Base-by-base conservation (phyloP, 1,284 basidiomycete genomes). In the Coniferiporia sulphurascens region DNA sequence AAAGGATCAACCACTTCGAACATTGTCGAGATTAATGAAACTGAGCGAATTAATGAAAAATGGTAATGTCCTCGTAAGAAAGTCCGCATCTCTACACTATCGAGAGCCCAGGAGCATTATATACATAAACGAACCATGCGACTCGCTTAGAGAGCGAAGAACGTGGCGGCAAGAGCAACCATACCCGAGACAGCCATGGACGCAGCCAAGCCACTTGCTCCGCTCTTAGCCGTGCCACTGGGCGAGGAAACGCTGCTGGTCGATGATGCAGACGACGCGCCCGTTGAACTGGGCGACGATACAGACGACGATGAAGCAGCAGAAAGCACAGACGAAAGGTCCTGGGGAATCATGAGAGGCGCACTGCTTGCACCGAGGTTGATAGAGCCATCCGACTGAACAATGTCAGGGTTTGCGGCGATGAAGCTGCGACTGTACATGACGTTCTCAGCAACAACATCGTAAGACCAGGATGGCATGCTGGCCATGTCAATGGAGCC, bases 401-500 rank as follows among this genome's bases (percentile, higher is more conserved):
- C 59, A 46, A 78, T 70, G 60, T 86, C 84, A 5, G 77, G 72
- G 77, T 89, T 89, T 66, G 73, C 71, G 38, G 79, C 86, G 62
- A 87, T 72, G 78, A 87, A 78, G 49, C 73, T 76, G 62, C 82
- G 84, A 45, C 80, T 85, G 76, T 78, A 77, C 66, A 85, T 66
- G 62, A 86, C 77, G 72, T 87, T 87, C 73, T 83, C 76, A 19
- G 79, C 80, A 55, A 82, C 67, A 55, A 69, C 66, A 41, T 70
- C 63, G 63, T 82, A 76, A 2, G 83, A 70, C 83, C 83, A 85
- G 0, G 70, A 69, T 49, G 85, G 85, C 65, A 89, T 73, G 45
- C 60, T 51, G 38, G 72, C 67, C 66, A 87, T 72, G 70, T 87
- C 81, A 52, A 87, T 80, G 75, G 74, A 80, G 53, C 70, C 67